A percentile compares a stretch with the other conserved stretches of the same genome.
These are phyloP conservation scores for Pyrus bretschneideri DNA, from an alignment of 306 rosid genomes.

Conservation along the genomic window DNA sequence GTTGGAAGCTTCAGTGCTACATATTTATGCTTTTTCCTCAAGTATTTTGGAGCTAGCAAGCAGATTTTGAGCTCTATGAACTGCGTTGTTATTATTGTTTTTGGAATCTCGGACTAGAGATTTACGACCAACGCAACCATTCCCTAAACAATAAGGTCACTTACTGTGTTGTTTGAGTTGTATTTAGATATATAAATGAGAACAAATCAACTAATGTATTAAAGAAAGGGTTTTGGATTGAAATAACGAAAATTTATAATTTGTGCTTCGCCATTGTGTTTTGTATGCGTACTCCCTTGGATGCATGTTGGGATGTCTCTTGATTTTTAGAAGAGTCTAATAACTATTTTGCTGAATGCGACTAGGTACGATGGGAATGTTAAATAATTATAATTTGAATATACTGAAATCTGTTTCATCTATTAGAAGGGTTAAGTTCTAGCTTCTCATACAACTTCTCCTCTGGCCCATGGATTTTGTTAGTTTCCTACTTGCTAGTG, in stretches of 20 bases:
- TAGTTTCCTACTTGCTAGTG: neutral
- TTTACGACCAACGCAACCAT: neutral
- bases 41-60: neutral
- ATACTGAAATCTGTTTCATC: neutral
- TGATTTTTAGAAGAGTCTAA: neutral
- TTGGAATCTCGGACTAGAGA: neutral
- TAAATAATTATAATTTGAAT: neutral
- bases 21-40: neutral
- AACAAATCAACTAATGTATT: neutral
- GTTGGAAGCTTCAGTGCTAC: no score
- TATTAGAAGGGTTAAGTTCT: neutral
- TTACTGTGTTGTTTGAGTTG: neutral
- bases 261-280: neutral
- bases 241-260: slow-evolving; percentile 70
- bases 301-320: neutral
- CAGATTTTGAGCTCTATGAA: neutral
- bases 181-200: neutral
- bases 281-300: neutral
- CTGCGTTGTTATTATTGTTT: neutral
- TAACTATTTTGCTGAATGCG: neutral
- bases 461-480: neutral
- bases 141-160: neutral
- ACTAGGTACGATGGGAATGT: neutral
- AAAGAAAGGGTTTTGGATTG: slow-evolving; percentile 28
- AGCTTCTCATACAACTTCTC: neutral